Base-by-base conservation (phyloP, 2,329 filamentous ascomycete genomes). In the Chrysoporthe cubensis region DNA sequence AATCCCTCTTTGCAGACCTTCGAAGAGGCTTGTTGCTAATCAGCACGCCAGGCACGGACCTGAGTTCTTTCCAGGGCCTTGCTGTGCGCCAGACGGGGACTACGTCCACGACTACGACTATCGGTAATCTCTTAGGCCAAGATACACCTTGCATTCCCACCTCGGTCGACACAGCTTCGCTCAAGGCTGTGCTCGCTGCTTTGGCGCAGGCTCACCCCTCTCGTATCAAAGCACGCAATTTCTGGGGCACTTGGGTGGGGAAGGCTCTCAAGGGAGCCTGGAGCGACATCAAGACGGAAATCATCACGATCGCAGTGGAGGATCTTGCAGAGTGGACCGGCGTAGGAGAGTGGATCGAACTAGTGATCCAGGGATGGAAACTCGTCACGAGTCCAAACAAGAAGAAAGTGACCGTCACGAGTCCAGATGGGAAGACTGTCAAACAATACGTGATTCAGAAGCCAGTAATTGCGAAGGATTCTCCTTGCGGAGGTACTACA, bases 181-280 rank as follows among this genome's bases (percentile, higher is more conserved):
- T 57, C 32, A 40, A 57, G 14, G 32, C 54, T 16, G 54, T 40
- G 32, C 34, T 57, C 18, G 34, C 54, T 2, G 54, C 54, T 34
- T 9, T 57, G 54, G 54, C 54, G 14, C 4, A 40, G 34, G 34
- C 32, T 13, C 54, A 57, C 54, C 34, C 54, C 18, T 57, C 54
- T 9, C 54, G 54, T 11, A 57, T 57, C 34, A 57, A 57, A 16
- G 54, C 54, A 3, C 54, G 54, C 14, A 57, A 21, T 9, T 57
- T 57, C 34, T 57, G 32, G 54, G 54, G 54, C 54, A 57, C 54
- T 18, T 57, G 54, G 54, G 54, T 57, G 32, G 54, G 54, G 16
- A 57, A 57, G 18, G 54, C 54, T 8, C 54, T 57, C 32, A 57
- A 40, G 18, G 32, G 16, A 7, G 16, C 54, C 9, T 57, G 54